Evolutionary conservation across 352 stramenopile species (phyloP), one percentile per base, ranked within the genome.

Genomic region (Discostella stelligera): DNA sequence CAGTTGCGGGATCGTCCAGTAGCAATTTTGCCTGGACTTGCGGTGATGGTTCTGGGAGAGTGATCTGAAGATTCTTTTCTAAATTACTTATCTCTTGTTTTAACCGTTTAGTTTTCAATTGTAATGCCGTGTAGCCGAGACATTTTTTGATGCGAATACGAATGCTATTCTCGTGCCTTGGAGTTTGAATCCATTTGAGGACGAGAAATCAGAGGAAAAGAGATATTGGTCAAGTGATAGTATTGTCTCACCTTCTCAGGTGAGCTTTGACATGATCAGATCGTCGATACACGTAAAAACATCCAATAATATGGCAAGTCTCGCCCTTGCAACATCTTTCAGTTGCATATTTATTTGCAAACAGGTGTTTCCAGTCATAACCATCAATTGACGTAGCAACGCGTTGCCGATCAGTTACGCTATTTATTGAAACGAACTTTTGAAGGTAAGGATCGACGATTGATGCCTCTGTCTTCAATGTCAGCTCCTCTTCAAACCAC

Each of bases 361-460:
- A 83, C 3, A 83, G 53, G 53, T 65, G 46, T 13, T 59, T 70
- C 76, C 76, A 83, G 64, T 83, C 32, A 74, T 83, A 79, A 13
- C 23, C 27, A 63, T 61, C 25, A 4, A 59, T n/a, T 64, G 46
- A 53, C 49, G 18, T 49, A 25, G 41, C 44, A 30, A 60, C n/a
- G 46, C 52, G 23, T 13, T 68, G 18, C 14, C 49, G 46, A 48
- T 63, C 7, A 25, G 11, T 23, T 65, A 18, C n/a, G 5, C 5
- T 75, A 32, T 2, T 20, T 16, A 63, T 46, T 37, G 14, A n/a
- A 21, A 58, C 3, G 25, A 48, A 62, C 37, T 67, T 61, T 11
- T 23, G 46, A 48, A 61, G 46, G 25, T 56, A 32, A 14, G 9
- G 54, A 63, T 39, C n/a, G 20, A 44, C 49, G 21, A 21, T 21